Conservation (phyloP, 1,284 basidiomycete genomes). For the Austroboletus niveus region DNA sequence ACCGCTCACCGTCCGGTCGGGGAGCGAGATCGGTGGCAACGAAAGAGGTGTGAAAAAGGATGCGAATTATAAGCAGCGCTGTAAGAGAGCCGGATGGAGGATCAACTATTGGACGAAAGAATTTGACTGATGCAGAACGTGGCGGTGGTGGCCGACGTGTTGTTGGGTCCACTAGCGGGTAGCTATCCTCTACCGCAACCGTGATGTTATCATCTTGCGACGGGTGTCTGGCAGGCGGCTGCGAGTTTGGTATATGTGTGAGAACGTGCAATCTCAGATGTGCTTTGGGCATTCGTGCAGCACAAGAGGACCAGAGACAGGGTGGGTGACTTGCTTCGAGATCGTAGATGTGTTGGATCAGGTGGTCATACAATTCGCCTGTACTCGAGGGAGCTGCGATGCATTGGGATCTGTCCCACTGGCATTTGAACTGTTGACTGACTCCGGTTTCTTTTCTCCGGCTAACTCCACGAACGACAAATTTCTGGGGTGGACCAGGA, state of each 20-base stretch:
- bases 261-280: slow-evolving; percentile 62
- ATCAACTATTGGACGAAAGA: slow-evolving; percentile 54
- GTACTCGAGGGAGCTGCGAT: slow-evolving; percentile 42
- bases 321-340: slow-evolving; percentile 43
- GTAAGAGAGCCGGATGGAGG: slow-evolving; percentile 73
- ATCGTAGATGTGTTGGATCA: slow-evolving; percentile 54
- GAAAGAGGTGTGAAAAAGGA: slow-evolving; percentile 73
- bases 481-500: slow-evolving; percentile 63
- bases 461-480: slow-evolving; percentile 79
- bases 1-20: slow-evolving; percentile 72
- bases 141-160: slow-evolving; percentile 61
- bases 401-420: slow-evolving; percentile 64
- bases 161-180: slow-evolving; percentile 62
- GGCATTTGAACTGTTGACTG: slow-evolving; percentile 63
- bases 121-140: slow-evolving; percentile 54
- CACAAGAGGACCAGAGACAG: slow-evolving; percentile 70
- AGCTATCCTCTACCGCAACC: slow-evolving; percentile 50
- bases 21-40: slow-evolving; percentile 68
- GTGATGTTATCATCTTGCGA: slow-evolving; percentile 70
- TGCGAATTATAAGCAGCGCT: slow-evolving; percentile 70
- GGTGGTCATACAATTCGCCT: slow-evolving; percentile 65
- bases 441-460: slow-evolving; percentile 55
- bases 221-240: slow-evolving; percentile 53
- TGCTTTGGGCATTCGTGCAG: slow-evolving; percentile 46
- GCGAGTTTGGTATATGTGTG: slow-evolving; percentile 65